Conservation (phyloP, 2,329 filamentous ascomycete species). For the Aspergillus japonicus region DNA sequence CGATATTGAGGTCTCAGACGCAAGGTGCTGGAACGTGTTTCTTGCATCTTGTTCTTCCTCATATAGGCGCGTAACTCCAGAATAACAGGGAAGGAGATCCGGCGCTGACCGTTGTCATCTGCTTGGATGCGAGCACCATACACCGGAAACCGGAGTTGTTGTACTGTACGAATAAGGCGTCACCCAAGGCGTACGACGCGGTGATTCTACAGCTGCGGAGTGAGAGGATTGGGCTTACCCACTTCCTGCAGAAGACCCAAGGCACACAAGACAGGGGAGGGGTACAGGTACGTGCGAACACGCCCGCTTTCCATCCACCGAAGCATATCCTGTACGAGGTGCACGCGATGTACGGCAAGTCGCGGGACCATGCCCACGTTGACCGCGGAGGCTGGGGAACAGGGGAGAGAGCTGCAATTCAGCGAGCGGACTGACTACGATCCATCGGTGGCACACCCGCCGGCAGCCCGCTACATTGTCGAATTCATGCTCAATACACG, state of each 20-base stretch:
- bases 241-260: slow-evolving; percentile 16
- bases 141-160: too few species aligned
- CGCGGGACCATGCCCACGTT: background rate
- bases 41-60: too few species aligned
- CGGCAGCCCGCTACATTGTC: background rate
- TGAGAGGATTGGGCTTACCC: slow-evolving; percentile 2
- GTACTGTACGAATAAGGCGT: slow-evolving; percentile 4
- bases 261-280: background rate
- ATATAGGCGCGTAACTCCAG: too few species aligned
- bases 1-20: too few species aligned
- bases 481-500: too few species aligned
- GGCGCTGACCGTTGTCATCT: too few species aligned
- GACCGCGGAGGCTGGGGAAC: background rate
- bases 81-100: too few species aligned
- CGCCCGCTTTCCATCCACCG: slow-evolving; percentile 6
- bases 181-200: background rate
- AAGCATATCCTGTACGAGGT: background rate
- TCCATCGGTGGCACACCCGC: background rate
- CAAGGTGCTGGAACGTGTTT: too few species aligned
- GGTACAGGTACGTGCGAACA: background rate
- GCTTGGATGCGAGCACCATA: too few species aligned
- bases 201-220: slow-evolving; percentile 13
- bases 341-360: background rate
- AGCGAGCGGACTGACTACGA: background rate
- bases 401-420: background rate